These are phyloP conservation scores for Somion occarium DNA, from an alignment of 1,284 basidiomycete species.

Conservation along the genomic window DNA sequence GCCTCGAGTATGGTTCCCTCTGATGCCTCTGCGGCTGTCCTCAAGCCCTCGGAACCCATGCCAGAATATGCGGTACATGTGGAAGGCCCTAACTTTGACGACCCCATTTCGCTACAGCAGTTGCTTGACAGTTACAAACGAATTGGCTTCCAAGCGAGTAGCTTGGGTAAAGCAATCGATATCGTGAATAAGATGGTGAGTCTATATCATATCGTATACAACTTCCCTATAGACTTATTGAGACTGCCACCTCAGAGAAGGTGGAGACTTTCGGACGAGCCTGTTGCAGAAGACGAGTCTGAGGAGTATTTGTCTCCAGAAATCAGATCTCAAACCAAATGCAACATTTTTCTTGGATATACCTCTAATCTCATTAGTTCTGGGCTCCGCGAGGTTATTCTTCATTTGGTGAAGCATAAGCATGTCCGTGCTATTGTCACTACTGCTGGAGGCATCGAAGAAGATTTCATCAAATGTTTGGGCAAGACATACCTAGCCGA, in stretches of 20 bases:
- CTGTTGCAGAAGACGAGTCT: conserved; percentile 59
- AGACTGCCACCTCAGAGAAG: conserved; percentile 44
- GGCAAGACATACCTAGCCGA: conserved; percentile 94
- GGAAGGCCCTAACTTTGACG: conserved; percentile 85
- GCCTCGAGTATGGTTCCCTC: conserved; percentile 36
- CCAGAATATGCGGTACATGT: conserved; percentile 71
- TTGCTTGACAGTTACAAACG: conserved; percentile 80
- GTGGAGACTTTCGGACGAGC: conserved; percentile 84
- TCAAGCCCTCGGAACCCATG: conserved; percentile 78
- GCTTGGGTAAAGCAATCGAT: conserved; percentile 83
- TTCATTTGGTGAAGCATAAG: conserved; percentile 91
- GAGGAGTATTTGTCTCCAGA: conserved; percentile 57
- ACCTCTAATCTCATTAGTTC: conserved; percentile 99
- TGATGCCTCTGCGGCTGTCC: conserved; percentile 65
- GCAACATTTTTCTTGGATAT: conserved; percentile 94
- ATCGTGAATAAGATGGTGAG: conserved; percentile 87
- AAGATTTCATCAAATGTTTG: conserved; percentile 99
- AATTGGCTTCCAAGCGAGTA: conserved; percentile 96
- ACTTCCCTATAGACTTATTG: background rate
- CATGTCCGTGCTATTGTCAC: conserved; percentile 91
- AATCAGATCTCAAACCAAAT: conserved; percentile 64
- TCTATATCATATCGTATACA: background rate
- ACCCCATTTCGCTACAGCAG: conserved; percentile 60
- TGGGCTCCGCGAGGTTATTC: conserved; percentile 90
- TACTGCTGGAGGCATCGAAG: conserved; percentile 97